Conservation (phyloP, 345 rosid species). For the Citrus sinensis region DVS_A1.0 CM039164.1:28067501-28068000, state of each 20-base stretch:
- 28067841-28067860: neutral
- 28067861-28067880: neutral
- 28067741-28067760: no score
- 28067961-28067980: neutral
- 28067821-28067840: neutral
- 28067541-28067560: slow-evolving; percentile 20
- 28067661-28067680: neutral
- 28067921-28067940: neutral
- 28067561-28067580: slow-evolving; percentile 12
- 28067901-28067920: neutral
- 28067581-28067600: neutral
- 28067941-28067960: neutral
- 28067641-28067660: neutral
- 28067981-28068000: neutral
- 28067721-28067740: neutral
- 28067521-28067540: slow-evolving; percentile 12
- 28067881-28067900: neutral
- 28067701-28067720: neutral
- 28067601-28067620: neutral
- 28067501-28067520: slow-evolving; percentile 12
- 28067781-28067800: neutral
- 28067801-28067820: no score
- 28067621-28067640: no score
- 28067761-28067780: no score
- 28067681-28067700: neutral